Evolutionary conservation across 1,284 basidiomycete species (phyloP).

Genomic region (Flammula alnicola): DNA sequence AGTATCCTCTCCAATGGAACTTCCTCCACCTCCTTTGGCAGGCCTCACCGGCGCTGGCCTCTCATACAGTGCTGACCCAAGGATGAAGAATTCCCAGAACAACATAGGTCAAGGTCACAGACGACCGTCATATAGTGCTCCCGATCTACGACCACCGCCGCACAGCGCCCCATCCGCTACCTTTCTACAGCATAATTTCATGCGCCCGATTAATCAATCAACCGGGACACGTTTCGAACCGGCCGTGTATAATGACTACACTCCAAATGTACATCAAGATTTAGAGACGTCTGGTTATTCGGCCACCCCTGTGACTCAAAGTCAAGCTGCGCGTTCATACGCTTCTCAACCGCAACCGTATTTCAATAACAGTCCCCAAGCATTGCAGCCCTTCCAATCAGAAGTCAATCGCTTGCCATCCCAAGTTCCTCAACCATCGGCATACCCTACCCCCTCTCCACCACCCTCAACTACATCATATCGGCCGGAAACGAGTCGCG

Average conservation of each 20-base stretch:
- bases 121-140: conserved; percentile 7
- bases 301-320: background rate
- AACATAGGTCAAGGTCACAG: conserved; percentile 6
- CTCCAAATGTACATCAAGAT: conserved; percentile 1
- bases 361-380: conserved; percentile 3
- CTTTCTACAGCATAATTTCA: conserved; percentile 1
- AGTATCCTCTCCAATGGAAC: conserved; percentile 37
- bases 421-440: conserved; percentile 1
- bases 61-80: background rate
- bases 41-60: conserved; percentile 20
- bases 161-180: conserved; percentile 12
- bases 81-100: background rate
- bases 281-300: conserved; percentile 2
- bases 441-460: conserved; percentile 7
- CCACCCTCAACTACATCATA: conserved; percentile 9
- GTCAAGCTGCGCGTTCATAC: background rate
- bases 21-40: conserved; percentile 45
- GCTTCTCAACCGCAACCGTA: conserved; percentile 9
- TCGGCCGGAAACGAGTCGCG: background rate
- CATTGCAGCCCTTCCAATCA: conserved; percentile 10
- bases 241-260: conserved; percentile 3
- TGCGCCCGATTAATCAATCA: conserved; percentile 4
- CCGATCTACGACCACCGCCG: conserved; percentile 9
- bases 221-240: conserved; percentile 6
- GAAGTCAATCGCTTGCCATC: conserved; percentile 4